These are phyloP conservation scores for Penicillium sp. DNA, from an alignment of 2,329 filamentous ascomycete species.

Conservation along the genomic window DNA sequence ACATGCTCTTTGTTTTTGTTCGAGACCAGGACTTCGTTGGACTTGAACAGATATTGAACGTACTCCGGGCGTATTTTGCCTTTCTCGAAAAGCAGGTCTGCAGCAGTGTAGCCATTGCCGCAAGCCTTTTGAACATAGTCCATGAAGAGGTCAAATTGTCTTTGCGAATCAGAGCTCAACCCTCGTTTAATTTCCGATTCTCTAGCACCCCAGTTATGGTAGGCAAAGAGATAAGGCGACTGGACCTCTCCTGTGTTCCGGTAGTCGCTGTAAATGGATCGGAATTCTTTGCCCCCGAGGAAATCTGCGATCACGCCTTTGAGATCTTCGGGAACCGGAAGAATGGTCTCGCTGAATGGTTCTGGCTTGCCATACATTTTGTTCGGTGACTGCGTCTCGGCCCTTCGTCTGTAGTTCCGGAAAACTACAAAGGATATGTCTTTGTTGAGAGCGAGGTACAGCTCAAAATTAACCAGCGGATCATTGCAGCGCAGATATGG, in stretches of 20 bases:
- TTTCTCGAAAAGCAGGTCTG: not conserved
- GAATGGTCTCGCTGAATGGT: conserved; percentile 1
- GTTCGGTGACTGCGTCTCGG: not conserved
- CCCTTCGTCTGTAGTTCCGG: not conserved
- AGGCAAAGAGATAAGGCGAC: conserved; percentile 1
- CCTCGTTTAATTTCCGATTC: not conserved
- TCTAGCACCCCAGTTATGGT: not conserved
- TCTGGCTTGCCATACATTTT: not conserved
- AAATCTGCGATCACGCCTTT: not conserved
- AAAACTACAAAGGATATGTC: conserved; percentile 4
- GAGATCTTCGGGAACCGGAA: not conserved
- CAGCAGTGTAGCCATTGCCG: conserved; percentile 1
- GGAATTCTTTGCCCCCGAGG: not conserved
- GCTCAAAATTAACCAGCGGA: conserved; percentile 1
- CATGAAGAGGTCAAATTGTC: conserved; percentile 2
- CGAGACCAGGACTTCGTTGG: conserved; percentile 3
- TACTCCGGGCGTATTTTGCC: not conserved
- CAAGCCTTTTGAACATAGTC: not conserved
- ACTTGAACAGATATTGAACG: conserved; percentile 8
- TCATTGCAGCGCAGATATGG: conserved; percentile 3
- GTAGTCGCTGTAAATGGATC: not conserved
- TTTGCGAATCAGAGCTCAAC: not conserved
- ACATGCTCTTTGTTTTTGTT: not conserved
- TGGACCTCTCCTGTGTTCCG: not conserved
- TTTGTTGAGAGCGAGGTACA: conserved; percentile 4